phyloP scores from a whole-genome alignment of 2,329 filamentous ascomycete genomes.

The Apiospora sp. region DNA sequence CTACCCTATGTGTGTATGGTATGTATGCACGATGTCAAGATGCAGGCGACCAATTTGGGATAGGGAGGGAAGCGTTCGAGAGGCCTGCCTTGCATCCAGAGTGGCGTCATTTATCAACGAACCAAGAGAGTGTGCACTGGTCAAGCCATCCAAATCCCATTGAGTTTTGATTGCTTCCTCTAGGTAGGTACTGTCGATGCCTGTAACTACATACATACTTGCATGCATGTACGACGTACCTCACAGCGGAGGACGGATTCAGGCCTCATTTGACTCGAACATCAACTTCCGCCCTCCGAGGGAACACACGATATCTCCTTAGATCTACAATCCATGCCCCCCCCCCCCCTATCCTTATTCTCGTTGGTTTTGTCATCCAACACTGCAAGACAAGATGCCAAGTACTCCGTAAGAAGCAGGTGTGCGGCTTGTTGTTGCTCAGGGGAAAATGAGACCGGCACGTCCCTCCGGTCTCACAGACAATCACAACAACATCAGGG shows the following conservation, averaged over 20 bases:
- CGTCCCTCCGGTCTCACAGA: slow-evolving; percentile 18
- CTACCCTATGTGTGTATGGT: not conserved
- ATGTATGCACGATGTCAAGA: slow-evolving; percentile 14
- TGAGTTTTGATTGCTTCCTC: not conserved
- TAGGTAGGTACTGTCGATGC: not conserved
- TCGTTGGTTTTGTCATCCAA: slow-evolving; percentile 1
- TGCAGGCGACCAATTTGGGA: slow-evolving; percentile 21
- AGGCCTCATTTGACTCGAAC: slow-evolving; percentile 11
- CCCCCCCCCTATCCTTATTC: not conserved
- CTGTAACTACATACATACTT: not conserved
- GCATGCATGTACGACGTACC: not conserved
- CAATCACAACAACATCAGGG: slow-evolving; percentile 11
- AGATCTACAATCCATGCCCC: not conserved
- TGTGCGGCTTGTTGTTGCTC: slow-evolving; percentile 4
- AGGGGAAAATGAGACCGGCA: slow-evolving; percentile 16
- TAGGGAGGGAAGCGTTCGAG: not conserved
- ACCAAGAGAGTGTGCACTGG: not conserved
- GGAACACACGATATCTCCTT: slow-evolving; percentile 6
- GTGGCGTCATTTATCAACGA: slow-evolving; percentile 10
- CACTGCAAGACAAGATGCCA: not conserved
- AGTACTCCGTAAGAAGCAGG: not conserved
- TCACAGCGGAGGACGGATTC: not conserved
- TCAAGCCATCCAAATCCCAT: not conserved
- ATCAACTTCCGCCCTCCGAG: slow-evolving; percentile 1
- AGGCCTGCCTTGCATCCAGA: slow-evolving; percentile 7